Base-by-base conservation (phyloP, 176 grass and related monocot species). In the Sorghum bicolor region DNA sequence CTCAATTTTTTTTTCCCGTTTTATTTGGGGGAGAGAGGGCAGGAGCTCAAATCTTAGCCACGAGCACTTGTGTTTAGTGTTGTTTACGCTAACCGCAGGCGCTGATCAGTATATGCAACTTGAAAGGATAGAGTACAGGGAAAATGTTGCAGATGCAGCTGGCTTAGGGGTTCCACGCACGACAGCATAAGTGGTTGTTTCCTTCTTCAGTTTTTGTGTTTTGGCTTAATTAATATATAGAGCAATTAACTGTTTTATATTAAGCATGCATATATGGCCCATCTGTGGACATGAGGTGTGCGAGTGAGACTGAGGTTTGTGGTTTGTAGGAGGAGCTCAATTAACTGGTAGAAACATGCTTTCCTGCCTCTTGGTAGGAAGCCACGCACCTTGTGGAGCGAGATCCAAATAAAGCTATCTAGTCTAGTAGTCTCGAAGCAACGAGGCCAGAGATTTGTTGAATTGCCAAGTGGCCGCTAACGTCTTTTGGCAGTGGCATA, bases 341-440 rank as follows among this genome's bases (percentile, higher is more conserved):
- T 9, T 29, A 32, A 45, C 17, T n/a, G 34, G 14, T 33, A 16
- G 33, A 64, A 3, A 64, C 25, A 9, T 40, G 41, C 41, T 75
- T 80, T 75, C 72, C 62, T 89, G 70, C 82, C 76, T 75, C 82
- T 85, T 61, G 38, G n/a, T 30, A 15, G 76, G 87, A 38, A 75
- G 31, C 30, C 29, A n/a, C n/a, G n/a, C n/a, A 48, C 19, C 12
- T 57, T 33, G n/a, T 75, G 25, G 52, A 48, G 45, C 43, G 11
- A 43, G 11, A 43, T 43, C 41, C 11, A 43, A 37, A 37, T 37
- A 37, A 37, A 37, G 36, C 36, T 37, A 37, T 37, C 36, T 37
- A 6, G 36, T 33, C 32, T 33, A 33, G 32, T 37, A 6, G 36
- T 10, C 14, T 47, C 26, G 17, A 19, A 45, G 77, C 62, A 66